These are phyloP conservation scores for Helichrysum umbraculigerum DNA, from an alignment of 129 eudicot genomes.

Conservation along the genomic window DNA sequence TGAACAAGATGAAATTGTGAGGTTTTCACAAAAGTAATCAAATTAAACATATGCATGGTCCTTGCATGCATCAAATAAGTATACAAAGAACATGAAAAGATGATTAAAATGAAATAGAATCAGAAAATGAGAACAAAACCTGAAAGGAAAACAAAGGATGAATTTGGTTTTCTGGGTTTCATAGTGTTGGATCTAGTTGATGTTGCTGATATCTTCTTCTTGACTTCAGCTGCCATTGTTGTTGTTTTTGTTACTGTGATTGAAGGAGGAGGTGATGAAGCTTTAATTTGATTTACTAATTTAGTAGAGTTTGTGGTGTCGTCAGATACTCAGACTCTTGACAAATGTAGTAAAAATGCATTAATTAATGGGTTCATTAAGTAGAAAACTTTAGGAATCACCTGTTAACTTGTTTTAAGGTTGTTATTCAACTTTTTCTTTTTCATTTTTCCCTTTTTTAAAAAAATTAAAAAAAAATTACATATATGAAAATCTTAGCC, in stretches of 20 bases:
- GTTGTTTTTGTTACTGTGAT: background rate
- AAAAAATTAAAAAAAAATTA: no score
- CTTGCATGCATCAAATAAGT: background rate
- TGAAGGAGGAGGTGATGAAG: background rate
- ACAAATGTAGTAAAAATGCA: background rate
- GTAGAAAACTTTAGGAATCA: background rate
- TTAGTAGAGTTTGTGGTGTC: background rate
- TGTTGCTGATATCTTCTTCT: constrained; percentile 59
- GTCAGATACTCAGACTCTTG: background rate
- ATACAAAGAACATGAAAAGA: background rate
- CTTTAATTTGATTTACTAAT: background rate
- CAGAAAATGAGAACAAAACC: constrained; percentile 31
- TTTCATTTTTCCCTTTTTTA: no score
- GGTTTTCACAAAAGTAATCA: background rate
- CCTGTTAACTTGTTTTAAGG: no score
- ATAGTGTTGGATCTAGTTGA: constrained; percentile 71
- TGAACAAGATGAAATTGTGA: background rate
- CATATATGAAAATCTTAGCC: no score
- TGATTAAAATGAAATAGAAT: background rate
- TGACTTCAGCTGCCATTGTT: constrained; percentile 46
- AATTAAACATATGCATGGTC: background rate
- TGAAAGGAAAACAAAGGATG: constrained; percentile 29
- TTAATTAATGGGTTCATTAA: background rate
- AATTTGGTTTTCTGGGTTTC: constrained; percentile 35
- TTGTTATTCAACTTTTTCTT: no score